Conservation (phyloP, 2,329 filamentous ascomycete species). For the Cladosporium sp. region DNA sequence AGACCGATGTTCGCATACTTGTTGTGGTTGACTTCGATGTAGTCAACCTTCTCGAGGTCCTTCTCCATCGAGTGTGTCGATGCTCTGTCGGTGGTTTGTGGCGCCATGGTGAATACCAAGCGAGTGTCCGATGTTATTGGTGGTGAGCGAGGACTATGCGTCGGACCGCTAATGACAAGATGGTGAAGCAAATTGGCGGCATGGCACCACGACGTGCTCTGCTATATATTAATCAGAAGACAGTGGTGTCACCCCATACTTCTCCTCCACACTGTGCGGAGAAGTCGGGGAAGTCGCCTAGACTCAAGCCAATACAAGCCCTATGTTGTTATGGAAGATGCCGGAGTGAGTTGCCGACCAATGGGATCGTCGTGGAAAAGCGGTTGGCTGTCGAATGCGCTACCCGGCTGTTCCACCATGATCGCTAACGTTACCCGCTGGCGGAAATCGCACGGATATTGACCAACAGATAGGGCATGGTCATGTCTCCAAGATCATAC, state of each 20-base stretch:
- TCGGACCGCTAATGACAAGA: not conserved
- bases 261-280: slow-evolving; percentile 9
- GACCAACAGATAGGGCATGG: not conserved
- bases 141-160: not conserved
- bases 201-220: not conserved
- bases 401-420: not conserved
- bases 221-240: not conserved
- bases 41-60: slow-evolving; percentile 24
- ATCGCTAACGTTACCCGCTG: not conserved
- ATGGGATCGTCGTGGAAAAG: slow-evolving; percentile 1
- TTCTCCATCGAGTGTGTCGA: slow-evolving; percentile 26
- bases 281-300: slow-evolving; percentile 7
- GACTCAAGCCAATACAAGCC: slow-evolving; percentile 1
- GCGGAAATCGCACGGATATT: not conserved
- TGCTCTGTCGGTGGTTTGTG: slow-evolving; percentile 8
- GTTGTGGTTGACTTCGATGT: slow-evolving; percentile 23
- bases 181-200: not conserved
- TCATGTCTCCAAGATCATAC: not conserved
- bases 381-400: not conserved
- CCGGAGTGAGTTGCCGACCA: not conserved
- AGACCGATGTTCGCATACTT: slow-evolving; percentile 29
- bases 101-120: not conserved
- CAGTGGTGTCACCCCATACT: slow-evolving; percentile 1
- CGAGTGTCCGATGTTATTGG: not conserved
- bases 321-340: not conserved